Base-by-base conservation (phyloP, 202 grass and related monocot species). In the Schoenoplectus triqueter region DNA sequence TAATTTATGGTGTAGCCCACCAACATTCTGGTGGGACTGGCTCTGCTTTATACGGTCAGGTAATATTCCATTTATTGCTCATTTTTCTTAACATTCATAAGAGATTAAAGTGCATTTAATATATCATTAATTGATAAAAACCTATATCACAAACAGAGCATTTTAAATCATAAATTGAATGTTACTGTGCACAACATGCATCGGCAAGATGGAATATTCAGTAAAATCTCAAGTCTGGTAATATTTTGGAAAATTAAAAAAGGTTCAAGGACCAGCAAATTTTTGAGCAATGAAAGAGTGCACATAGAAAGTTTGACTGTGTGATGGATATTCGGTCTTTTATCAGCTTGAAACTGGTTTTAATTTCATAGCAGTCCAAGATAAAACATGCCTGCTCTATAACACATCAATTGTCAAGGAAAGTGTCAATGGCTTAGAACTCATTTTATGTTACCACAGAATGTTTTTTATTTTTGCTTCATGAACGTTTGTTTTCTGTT, bases 1-100 rank as follows among this genome's bases (percentile, higher is more conserved):
- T 97, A 14, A 85, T 97, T 74, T 97, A 89, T 66, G 94, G 89
- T 66, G 91, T 90, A 0, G 90, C 90, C 0, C 96, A 98, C 82
- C 93, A 94, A 81, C 96, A 98, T 78, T 84, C 90, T 3, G 96
- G 85, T 45, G 96, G 93, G 74, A 11, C 65, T 51, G 90, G 84
- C 22, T 65, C 91, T 64, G 78, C 89, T 48, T 69, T 98, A 22
- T 90, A 91, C 46, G 90, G 96, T 15, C 84, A 93, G 92, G 94
- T 97, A 66, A 72, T 22, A 7, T 18, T 80, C 61, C 49, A 81
- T 5, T 18, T 46, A 1, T 3, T 52, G 76, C 80, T 69, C 1
- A 18, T 68, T 70, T 78, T 17, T 42, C 21, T 78, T 78, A 42
- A 78, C 19, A 57, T 60, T 15, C n/a, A 8, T 59, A 44, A 1